Conservation (phyloP, 345 rosid genomes). For the Euphorbia tirucalli region DNA sequence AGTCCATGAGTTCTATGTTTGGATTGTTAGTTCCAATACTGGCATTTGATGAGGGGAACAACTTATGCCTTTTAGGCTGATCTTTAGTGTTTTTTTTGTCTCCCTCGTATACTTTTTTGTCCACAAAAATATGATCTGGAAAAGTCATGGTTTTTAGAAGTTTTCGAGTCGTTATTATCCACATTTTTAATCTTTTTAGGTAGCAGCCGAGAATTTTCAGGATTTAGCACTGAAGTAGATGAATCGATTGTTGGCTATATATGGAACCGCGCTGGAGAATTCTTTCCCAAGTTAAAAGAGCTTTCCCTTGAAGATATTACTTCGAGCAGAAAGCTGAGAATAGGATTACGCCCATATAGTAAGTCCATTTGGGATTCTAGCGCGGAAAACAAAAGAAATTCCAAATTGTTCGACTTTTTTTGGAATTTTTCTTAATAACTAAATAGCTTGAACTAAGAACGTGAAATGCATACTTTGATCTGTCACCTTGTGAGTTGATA, state of each 20-base stretch:
- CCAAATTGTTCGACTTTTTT: not conserved
- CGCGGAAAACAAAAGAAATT: not conserved
- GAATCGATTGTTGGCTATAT: conserved; percentile 51
- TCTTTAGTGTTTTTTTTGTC: not conserved
- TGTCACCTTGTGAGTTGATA: conserved; percentile 1
- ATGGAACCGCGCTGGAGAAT: conserved; percentile 75
- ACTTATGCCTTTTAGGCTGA: not conserved
- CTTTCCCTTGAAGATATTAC: conserved; percentile 42
- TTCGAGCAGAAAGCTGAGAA: conserved; percentile 65
- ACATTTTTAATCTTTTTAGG: conserved; percentile 40
- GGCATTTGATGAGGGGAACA: not conserved
- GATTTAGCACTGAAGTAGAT: conserved; percentile 66
- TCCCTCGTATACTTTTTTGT: not conserved
- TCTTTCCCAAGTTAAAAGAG: conserved; percentile 69
- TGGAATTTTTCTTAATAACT: not conserved
- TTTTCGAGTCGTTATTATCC: conserved; percentile 9
- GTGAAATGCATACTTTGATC: not conserved
- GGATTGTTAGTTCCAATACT: not conserved
- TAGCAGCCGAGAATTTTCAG: conserved; percentile 89
- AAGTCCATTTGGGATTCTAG: conserved; percentile 32
- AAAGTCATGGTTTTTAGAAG: not conserved
- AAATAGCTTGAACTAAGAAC: not conserved
- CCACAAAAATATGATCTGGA: not conserved
- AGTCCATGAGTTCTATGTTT: not conserved
- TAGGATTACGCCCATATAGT: conserved; percentile 96